Base-by-base conservation (phyloP, 345 rosid species). In the Kandelia obovata region DNA sequence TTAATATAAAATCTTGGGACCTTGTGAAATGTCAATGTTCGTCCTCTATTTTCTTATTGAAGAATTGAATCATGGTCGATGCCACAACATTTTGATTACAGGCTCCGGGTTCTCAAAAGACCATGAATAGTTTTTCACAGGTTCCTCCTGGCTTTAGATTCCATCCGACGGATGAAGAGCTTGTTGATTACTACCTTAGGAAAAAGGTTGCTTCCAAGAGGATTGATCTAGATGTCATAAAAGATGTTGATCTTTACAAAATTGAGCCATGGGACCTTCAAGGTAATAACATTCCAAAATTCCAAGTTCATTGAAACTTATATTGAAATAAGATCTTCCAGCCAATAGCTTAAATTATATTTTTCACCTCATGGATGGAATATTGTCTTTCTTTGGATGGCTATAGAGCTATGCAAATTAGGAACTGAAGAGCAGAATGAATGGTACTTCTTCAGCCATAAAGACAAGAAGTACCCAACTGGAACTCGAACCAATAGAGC, bases 391-490 rank as follows among this genome's bases (percentile, higher is more conserved):
- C 15, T 25, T 28, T 49, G 53, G 5, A 46, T 55, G 58, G n/a
- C 13, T 39, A 34, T 34, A 92, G 98, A 92, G 47, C 60, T 92
- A 64, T 94, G 97, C 86, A 89, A 77, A 73, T 78, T 91, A 64
- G 98, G 96, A 71, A 87, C 79, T 19, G 97, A 91, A 72, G 98
- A 91, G 69, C 97, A 91, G 74, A 87, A 77, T 58, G 99, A 96
- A 6, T 96, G 99, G 99, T 96, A 96, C 74, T 96, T 96, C 85
- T 96, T 92, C 79, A 96, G 99, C 80, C 99, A 96, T 68, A 92
- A 92, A 72, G 98, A 96, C 71, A 96, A 90, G 86, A 96, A 96
- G 73, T 96, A 96, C 73, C 98, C 99, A 8, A 96, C 99, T 0
- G 98, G 98, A 68, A 94, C 98, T 75, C 90, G 98, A 19, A 91